phyloP scores from a whole-genome alignment of 768 basidiomycete genomes.

The Boletellus ananas region DNA sequence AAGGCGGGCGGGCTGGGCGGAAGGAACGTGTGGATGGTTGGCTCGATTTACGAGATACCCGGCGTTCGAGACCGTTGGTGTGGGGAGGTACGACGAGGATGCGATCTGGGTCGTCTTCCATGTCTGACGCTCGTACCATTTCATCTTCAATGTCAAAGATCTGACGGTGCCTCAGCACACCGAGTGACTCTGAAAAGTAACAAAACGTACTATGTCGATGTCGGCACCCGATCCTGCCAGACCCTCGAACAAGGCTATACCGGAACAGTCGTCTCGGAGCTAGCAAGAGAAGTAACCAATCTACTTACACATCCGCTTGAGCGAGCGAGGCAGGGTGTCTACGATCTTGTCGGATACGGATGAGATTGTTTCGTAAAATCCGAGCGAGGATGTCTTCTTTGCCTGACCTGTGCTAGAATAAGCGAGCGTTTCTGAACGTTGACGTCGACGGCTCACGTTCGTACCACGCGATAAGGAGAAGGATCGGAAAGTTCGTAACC shows the following conservation, averaged over 20 bases:
- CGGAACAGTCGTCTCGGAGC: not conserved
- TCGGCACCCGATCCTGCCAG: conserved; percentile 67
- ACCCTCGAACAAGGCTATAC: conserved; percentile 75
- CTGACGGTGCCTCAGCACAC: conserved; percentile 31
- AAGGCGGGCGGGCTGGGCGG: conserved; percentile 13
- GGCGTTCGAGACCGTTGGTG: conserved; percentile 20
- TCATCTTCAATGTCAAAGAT: conserved; percentile 80
- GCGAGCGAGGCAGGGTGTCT: conserved; percentile 69
- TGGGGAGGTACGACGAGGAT: conserved; percentile 15
- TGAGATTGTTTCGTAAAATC: conserved; percentile 69
- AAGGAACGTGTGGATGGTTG: conserved; percentile 30
- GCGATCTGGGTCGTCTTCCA: conserved; percentile 8
- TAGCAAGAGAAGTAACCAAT: not conserved
- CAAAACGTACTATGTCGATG: conserved; percentile 61
- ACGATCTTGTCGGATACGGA: conserved; percentile 64
- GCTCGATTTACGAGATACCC: conserved; percentile 32
- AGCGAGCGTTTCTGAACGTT: not conserved
- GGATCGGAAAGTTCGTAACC: conserved; percentile 78
- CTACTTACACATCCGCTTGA: conserved; percentile 72
- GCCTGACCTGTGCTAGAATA: conserved; percentile 44
- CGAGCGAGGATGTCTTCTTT: conserved; percentile 58
- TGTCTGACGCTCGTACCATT: conserved; percentile 11
- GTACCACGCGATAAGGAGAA: conserved; percentile 77
- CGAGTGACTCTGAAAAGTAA: not conserved
- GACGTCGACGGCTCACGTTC: conserved; percentile 47